Base-by-base conservation (phyloP, 1,284 basidiomycete genomes). In the Ustilago bromivora region DNA sequence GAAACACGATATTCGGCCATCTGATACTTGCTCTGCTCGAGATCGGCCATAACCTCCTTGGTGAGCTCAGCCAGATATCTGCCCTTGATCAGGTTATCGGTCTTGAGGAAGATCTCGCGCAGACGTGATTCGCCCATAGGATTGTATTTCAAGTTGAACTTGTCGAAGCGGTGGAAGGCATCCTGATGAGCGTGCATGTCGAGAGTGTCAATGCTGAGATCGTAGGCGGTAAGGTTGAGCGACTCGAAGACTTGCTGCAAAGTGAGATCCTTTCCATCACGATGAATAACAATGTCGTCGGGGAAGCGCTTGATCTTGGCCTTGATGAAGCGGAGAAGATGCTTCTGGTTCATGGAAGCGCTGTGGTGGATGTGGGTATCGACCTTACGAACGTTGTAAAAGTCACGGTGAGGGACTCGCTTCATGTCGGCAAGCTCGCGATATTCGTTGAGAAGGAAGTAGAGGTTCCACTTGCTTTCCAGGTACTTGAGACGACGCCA, bases 121-220 rank as follows among this genome's bases (percentile, higher is more conserved):
- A 99, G 88, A 65, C 97, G 90, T 19, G 94, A 96, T 87, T 98
- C 96, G 66, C 97, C 96, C 73, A 97, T 94, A 0, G 94, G 94
- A 82, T 96, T 96, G 85, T 96, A 96, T 87, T 86, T 86, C n/a
- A 85, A 76, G 66, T 87, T 87, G 75, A 87, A 87, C 59, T 85
- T 86, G 88, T 98, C 97, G 84, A 98, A 99, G 19, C 97, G 92
- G 87, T 99, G 96, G 89, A 98, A 98, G 8, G 95, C 92, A 82
- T 96, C 95, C 79, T 94, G 93, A 87, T 99, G 96, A 0, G 97
- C 97, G 78, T 99, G 97, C 97, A 98, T 99, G 85, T 99, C 97
- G 55, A 99, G 90, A 6, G 97, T 99, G 85, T 99, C 97, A 84
- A 99, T 99, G 9, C 95, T 97, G 43, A 99, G 90, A 82, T 99